Evolutionary conservation across 495 filamentous ascomycete genomes (phyloP), one percentile per base, ranked within the genome.

Genomic region (Neurospora tetraspora): DNA sequence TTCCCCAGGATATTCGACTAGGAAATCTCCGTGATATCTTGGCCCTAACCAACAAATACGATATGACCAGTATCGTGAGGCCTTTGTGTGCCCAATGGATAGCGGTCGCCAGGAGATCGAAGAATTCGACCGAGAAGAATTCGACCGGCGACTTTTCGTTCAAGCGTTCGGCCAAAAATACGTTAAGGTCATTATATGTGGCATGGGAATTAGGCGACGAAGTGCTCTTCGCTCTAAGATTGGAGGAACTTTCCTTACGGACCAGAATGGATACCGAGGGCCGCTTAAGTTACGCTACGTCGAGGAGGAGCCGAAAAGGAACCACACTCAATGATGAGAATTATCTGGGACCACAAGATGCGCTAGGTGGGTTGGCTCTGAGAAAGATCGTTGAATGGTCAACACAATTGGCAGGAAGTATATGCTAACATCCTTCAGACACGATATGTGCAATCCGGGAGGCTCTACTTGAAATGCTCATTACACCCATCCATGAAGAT

Each of bases 1-100:
- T 79, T 10, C 71, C 77, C 11, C 71, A 27, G 31, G 1, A 39
- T 12, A 11, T 14, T 39, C 71, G 8, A 7, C 72, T 76, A 6
- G 31, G 42, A 4, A 53, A 75, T 36, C 69, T 79, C n/a, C 74
- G 75, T 31, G 70, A 76, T n/a, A 69, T 80, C 3, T 73, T 77
- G 10, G 59, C 75, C 18, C 27, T 78, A 27, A 76, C 74, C 23
- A 77, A 80, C 69, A 80, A 79, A 47, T 80, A 78, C 70, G 75
- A 76, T 69, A 74, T 78, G 73, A 42, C 74, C 11, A 72, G 73
- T 27, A 43, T 78, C 69, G 16, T 78, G 3, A 70, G 71, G 42
- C 78, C 78, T 8, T 78, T 74, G 77, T 75, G 74, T 1, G 73
- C 20, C 12, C 69, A 69, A 16, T 79, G 78, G 78, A 71, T 73